A percentile compares a stretch with the other conserved stretches of the same genome.
Conservation (phyloP, 23 red algal genomes). For the Gracilaria gracilis region DNA sequence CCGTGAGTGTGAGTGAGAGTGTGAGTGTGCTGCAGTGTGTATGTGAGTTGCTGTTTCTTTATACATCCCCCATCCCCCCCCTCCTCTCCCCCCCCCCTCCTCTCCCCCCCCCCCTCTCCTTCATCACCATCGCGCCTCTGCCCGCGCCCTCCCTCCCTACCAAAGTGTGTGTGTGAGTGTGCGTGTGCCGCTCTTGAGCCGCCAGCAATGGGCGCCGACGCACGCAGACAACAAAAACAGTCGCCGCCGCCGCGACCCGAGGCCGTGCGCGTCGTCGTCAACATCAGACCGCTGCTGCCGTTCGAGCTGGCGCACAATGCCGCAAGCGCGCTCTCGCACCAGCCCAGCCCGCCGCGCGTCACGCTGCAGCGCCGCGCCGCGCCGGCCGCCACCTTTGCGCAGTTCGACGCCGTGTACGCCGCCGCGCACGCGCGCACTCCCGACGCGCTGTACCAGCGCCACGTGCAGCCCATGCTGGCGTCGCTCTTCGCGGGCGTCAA, state of each 20-base stretch:
- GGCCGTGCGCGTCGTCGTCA: constrained; percentile 65
- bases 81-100: not conserved
- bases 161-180: too few species aligned
- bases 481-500: constrained; percentile 88
- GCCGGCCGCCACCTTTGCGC: constrained; percentile 14
- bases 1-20: too few species aligned
- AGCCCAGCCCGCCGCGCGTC: not conserved
- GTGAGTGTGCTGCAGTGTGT: too few species aligned
- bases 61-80: not conserved
- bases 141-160: too few species aligned
- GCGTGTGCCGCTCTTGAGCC: not conserved
- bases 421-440: constrained; percentile 5
- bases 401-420: constrained; percentile 61
- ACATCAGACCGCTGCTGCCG: constrained; percentile 64
- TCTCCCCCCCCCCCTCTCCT: not conserved
- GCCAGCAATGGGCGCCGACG: not conserved
- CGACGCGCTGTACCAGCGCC: constrained; percentile 65
- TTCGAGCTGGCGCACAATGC: constrained; percentile 44
- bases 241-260: constrained; percentile 6
- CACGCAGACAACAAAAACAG: too few species aligned
- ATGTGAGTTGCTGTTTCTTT: too few species aligned
- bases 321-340: constrained; percentile 6
- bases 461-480: constrained; percentile 74
- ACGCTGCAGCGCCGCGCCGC: not conserved
- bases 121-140: not conserved